Conservation (phyloP, 164 flowering plant genomes). For the Saururus chinensis region DNA sequence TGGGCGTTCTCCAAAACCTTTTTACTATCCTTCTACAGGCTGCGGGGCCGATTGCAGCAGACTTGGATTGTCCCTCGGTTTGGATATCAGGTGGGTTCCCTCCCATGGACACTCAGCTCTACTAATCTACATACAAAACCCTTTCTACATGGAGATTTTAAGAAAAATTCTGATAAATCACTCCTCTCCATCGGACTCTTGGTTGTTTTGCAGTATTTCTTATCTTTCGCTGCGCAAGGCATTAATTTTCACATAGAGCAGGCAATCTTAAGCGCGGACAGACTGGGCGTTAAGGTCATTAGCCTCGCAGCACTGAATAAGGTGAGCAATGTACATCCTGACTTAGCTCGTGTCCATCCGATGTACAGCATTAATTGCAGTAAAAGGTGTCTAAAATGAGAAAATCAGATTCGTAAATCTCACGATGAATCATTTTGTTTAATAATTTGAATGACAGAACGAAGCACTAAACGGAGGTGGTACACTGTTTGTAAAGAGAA, state of each 20-base stretch:
- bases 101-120: too few relatives aligned
- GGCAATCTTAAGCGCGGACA: conserved; percentile 77
- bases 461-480: conserved; percentile 94
- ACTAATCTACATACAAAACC: too few relatives aligned
- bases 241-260: conserved; percentile 77
- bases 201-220: conserved; percentile 74
- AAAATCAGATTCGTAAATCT: too few relatives aligned
- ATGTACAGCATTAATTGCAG: too few relatives aligned
- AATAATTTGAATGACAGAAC: conserved; percentile 41
- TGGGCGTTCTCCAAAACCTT: conserved; percentile 70
- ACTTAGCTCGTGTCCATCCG: too few relatives aligned
- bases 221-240: conserved; percentile 75
- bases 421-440: too few relatives aligned
- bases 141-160: too few relatives aligned
- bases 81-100: conserved; percentile 69
- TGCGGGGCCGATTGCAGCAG: conserved; percentile 50
- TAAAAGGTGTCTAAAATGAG: too few relatives aligned
- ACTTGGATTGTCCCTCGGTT: conserved; percentile 80
- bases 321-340: conserved; percentile 28
- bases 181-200: too few relatives aligned
- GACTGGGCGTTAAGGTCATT: conserved; percentile 69
- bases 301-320: conserved; percentile 95
- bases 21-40: conserved; percentile 40
- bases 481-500: conserved; percentile 65
- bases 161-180: too few relatives aligned